These are phyloP conservation scores for Asterophora parasitica DNA, from an alignment of 768 basidiomycete species.

Conservation along the genomic window DNA sequence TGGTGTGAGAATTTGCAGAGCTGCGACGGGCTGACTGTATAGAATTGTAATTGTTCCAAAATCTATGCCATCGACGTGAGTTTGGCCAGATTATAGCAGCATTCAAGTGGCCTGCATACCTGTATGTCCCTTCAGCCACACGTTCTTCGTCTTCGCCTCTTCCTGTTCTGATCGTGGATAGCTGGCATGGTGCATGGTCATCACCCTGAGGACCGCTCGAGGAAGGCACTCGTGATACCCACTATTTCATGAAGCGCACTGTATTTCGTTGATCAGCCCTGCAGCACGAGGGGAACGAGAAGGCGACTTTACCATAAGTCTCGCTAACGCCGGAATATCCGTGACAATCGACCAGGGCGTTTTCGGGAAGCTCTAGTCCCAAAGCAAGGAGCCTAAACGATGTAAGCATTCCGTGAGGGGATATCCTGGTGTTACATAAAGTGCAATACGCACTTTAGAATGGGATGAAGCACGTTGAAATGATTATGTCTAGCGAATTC, in stretches of 20 bases:
- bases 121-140: conserved; percentile 50
- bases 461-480: conserved; percentile 29
- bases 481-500: conserved; percentile 33
- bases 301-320: conserved; percentile 26
- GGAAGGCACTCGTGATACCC: conserved; percentile 9
- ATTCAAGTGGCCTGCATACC: conserved; percentile 19
- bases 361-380: conserved; percentile 42
- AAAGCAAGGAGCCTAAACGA: conserved; percentile 30
- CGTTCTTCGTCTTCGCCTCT: conserved; percentile 37
- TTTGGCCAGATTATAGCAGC: neutral
- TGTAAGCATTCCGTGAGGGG: too few relatives aligned
- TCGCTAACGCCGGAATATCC: conserved; percentile 31
- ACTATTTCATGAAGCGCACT: conserved; percentile 50
- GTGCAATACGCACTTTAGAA: conserved; percentile 26
- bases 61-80: too few relatives aligned
- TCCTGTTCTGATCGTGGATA: conserved; percentile 39
- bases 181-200: conserved; percentile 25
- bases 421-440: neutral
- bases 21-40: conserved; percentile 46
- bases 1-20: conserved; percentile 39
- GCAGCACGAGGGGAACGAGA: neutral
- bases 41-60: conserved; percentile 41
- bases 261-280: neutral
- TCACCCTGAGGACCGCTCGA: neutral
- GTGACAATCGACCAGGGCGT: conserved; percentile 38